These are phyloP conservation scores for Geranium incanum DNA, from an alignment of 441 rosid genomes.

Conservation along the genomic window DNA sequence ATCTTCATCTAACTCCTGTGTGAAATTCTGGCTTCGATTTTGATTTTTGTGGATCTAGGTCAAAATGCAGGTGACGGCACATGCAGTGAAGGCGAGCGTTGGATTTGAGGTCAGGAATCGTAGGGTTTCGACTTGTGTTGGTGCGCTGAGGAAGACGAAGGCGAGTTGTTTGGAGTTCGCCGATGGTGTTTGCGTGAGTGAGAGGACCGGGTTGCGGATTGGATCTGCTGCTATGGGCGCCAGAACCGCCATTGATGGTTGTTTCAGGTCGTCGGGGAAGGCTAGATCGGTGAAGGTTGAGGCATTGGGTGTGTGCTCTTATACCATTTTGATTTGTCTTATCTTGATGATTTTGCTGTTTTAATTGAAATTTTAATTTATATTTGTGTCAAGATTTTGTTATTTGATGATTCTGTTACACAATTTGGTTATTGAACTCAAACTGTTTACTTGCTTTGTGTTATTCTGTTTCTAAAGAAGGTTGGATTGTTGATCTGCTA, in stretches of 20 bases:
- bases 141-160: constrained; percentile 17
- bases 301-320: constrained; percentile 51
- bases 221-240: constrained; percentile 44
- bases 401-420: no score
- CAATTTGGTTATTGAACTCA: neutral
- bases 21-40: neutral
- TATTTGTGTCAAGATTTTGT: no score
- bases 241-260: constrained; percentile 24
- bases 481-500: no score
- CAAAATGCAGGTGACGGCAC: constrained; percentile 57
- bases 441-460: neutral
- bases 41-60: constrained; percentile 1
- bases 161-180: constrained; percentile 16
- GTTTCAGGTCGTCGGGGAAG: constrained; percentile 41
- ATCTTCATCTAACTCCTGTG: neutral
- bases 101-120: constrained; percentile 34
- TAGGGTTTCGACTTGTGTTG: constrained; percentile 18
- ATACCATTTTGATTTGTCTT: no score
- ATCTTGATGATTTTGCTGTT: no score
- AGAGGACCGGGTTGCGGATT: constrained; percentile 25
- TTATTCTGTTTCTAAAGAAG: no score
- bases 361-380: no score
- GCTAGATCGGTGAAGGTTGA: constrained; percentile 60
- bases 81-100: constrained; percentile 33
- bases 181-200: constrained; percentile 24